Evolutionary conservation across 306 rosid species (phyloP).

Genomic region (Cyclanthera cordifolia): DNA sequence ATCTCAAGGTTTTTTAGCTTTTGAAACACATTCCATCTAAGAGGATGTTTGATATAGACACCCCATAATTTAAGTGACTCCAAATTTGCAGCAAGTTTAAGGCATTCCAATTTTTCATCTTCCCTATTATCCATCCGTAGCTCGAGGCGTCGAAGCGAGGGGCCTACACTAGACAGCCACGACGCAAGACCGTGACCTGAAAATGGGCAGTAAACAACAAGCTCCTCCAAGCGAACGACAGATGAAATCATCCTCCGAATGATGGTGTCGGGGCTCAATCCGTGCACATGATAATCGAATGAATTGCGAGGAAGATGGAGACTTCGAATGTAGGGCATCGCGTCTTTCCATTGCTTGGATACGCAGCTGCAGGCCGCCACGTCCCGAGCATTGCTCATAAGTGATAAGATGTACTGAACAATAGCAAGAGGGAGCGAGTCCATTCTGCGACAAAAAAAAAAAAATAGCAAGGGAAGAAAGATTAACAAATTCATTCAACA

Average conservation of each 20-base stretch:
- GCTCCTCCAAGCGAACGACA: slow-evolving; percentile 47
- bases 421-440: slow-evolving; percentile 76
- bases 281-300: slow-evolving; percentile 35
- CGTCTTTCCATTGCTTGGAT: slow-evolving; percentile 76
- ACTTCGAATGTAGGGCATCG: slow-evolving; percentile 38
- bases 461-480: neutral
- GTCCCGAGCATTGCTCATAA: slow-evolving; percentile 51
- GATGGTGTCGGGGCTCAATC: slow-evolving; percentile 40
- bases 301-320: slow-evolving; percentile 76
- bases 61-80: slow-evolving; percentile 83
- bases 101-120: slow-evolving; percentile 49
- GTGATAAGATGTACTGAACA: slow-evolving; percentile 59
- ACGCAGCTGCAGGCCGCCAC: slow-evolving; percentile 78
- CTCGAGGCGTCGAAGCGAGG: slow-evolving; percentile 55
- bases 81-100: slow-evolving; percentile 46
- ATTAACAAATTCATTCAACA: neutral
- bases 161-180: slow-evolving; percentile 51
- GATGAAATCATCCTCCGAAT: slow-evolving; percentile 55
- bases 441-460: slow-evolving; percentile 36
- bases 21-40: slow-evolving; percentile 60
- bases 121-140: slow-evolving; percentile 73
- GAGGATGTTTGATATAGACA: slow-evolving; percentile 51
- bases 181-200: slow-evolving; percentile 64
- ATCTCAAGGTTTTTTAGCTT: slow-evolving; percentile 71
- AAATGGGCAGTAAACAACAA: slow-evolving; percentile 75